Evolutionary conservation across 2,329 filamentous ascomycete genomes (phyloP), one percentile per base, ranked within the genome.

Genomic region (Escovopsis weberi): DNA sequence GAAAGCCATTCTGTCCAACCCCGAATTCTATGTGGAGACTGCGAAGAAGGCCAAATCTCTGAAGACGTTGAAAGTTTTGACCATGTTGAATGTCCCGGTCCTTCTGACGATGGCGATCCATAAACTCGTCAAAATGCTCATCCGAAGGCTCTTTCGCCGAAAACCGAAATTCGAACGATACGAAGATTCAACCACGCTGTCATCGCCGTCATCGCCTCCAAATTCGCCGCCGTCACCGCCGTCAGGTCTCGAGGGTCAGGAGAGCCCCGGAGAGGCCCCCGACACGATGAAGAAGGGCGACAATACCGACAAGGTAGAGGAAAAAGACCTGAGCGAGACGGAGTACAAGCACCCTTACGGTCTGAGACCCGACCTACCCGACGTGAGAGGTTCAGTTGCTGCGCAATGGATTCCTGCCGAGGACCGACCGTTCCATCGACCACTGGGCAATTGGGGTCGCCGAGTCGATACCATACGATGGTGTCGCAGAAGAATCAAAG

Each of bases 391-490:
- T 26, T 67, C 65, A 44, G 66, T 85, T 33, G 83, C 85, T 11
- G 76, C 79, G 12, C 80, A 79, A 49, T 94, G 83, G 79, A 66
- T 94, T 34, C 70, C 78, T 12, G 65, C 69, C 9, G 81, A 85
- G 60, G 72, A 86, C 52, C 75, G 87, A 37, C 87, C 87, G 2
- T 79, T 81, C 2, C 87, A 94, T 57, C 57, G 69, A 1, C 65
- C 72, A 6, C 60, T 91, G 19, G 75, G 74, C 12, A 69, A 84
- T 38, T 74, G 88, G 50, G 84, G 87, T 51, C 80, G 86, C 57
- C 91, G 94, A 60, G 88, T 95, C 12, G 91, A 98, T 63, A 91
- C 87, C 0, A 95, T 98, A 59, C 78, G 89, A 48, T 95, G 84
- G 82, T 83, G 79, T 48, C 82, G 91, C 41, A 68, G 71, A 1